Evolutionary conservation across 495 filamentous ascomycete species (phyloP), one percentile per base, ranked within the genome.

Genomic region (Lasiosphaeria hispida): DNA sequence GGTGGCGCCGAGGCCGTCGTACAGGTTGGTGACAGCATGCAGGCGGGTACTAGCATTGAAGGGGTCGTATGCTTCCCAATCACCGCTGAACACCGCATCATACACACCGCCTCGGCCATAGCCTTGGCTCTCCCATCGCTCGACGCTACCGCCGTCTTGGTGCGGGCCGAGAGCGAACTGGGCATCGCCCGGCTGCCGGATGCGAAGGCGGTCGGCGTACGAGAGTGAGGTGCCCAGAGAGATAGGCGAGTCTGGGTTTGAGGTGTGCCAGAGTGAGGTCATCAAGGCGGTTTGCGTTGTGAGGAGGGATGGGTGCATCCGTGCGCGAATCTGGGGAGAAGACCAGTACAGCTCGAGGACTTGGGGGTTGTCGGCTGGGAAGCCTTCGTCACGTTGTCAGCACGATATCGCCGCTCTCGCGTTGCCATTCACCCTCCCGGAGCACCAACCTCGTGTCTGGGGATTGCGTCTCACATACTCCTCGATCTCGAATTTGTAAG

Each of bases 311-410:
- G 87, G 80, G 69, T 96, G 87, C 0, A 81, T 76, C 13, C 92
- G 82, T 10, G 92, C 91, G 40, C 83, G 79, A 30, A 89, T 74
- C 64, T 96, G 91, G 4, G 86, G 74, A 7, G 83, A 81, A 1
- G 88, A 88, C 92, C 92, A 96, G 75, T 96, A 96, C 3, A 96
- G 76, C 66, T 96, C 92, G 64, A 86, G 92, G 4, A 96, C 90
- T 49, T 90, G 85, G 0, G 91, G 91, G 69, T 74, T 49, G 48
- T 74, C 42, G 42, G 77, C 58, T 54, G 79, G 73, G 63, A 83
- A 79, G 38, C 81, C 76, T 82, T 69, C 4, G 71, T 71, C 10
- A 10, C 2, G 7, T 11, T 10, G 33, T 23, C 18, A 33, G 44
- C 9, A 48, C 9, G n/a, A 10, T 8, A 30, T 19, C 23, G 5